phyloP scores from a whole-genome alignment of 2,329 filamentous ascomycete species.

The Fusarium concolor region DNA sequence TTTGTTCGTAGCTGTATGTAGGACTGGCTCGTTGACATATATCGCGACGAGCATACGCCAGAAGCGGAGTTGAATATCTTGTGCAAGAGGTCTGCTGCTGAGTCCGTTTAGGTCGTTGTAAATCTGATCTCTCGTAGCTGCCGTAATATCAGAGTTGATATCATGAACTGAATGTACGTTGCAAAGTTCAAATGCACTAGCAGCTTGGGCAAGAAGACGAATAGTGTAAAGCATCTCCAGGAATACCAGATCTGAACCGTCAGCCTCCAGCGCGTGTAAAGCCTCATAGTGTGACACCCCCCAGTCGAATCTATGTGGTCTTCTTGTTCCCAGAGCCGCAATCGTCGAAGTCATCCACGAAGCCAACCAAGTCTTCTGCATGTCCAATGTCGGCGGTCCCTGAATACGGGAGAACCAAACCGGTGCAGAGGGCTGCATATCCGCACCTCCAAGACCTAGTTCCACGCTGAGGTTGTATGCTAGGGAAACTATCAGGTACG shows the following conservation, averaged over 20 bases:
- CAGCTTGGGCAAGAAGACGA: constrained; percentile 17
- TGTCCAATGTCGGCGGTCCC: constrained; percentile 15
- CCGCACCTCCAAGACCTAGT: constrained; percentile 15
- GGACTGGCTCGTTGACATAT: constrained; percentile 17
- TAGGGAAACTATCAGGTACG: constrained; percentile 3
- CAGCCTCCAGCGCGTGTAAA: constrained; percentile 4
- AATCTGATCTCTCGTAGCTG: background rate
- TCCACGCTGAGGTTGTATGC: constrained; percentile 24
- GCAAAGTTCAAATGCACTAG: constrained; percentile 7
- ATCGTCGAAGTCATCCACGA: constrained; percentile 23
- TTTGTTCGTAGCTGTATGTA: constrained; percentile 31
- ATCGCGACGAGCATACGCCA: constrained; percentile 23
- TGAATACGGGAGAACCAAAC: constrained; percentile 29
- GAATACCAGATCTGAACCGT: constrained; percentile 5
- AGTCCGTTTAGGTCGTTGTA: constrained; percentile 1
- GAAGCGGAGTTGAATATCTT: constrained; percentile 17
- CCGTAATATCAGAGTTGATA: background rate
- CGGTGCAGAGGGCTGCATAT: constrained; percentile 17
- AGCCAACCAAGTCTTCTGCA: constrained; percentile 25
- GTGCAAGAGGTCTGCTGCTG: constrained; percentile 15
- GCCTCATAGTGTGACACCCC: constrained; percentile 17
- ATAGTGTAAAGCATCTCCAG: constrained; percentile 16
- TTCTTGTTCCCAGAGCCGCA: constrained; percentile 7
- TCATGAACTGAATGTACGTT: constrained; percentile 7
- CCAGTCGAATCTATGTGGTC: constrained; percentile 19